Evolutionary conservation across 345 rosid species (phyloP).

Genomic region (Melastoma malabathricum): DNA sequence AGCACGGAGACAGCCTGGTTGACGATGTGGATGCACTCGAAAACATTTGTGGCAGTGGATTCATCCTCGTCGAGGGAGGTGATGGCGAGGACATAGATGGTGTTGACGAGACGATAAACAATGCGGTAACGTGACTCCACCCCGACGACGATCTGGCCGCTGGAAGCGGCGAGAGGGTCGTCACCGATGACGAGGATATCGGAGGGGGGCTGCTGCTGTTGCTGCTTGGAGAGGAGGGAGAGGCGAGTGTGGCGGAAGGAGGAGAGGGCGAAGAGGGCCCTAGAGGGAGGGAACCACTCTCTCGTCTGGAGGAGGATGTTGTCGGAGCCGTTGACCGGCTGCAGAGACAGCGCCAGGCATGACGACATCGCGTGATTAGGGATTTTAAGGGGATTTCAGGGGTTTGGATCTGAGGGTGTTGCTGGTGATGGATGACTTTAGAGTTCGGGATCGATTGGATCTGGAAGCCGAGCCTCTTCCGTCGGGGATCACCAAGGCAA

Average conservation of each 20-base stretch:
- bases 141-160: slow-evolving; percentile 94
- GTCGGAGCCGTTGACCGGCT: slow-evolving; percentile 79
- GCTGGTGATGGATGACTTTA: too few species aligned
- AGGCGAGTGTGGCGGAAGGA: slow-evolving; percentile 88
- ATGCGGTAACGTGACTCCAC: slow-evolving; percentile 94
- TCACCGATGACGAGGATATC: slow-evolving; percentile 40
- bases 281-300: slow-evolving; percentile 87
- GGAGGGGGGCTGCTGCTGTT: too few species aligned
- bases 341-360: slow-evolving; percentile 78
- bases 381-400: background rate
- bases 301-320: slow-evolving; percentile 72
- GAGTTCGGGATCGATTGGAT: too few species aligned
- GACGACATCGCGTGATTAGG: slow-evolving; percentile 31
- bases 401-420: background rate
- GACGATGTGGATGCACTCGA: slow-evolving; percentile 90
- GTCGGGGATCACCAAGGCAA: too few species aligned
- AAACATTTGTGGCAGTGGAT: slow-evolving; percentile 69
- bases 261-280: slow-evolving; percentile 87
- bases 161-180: slow-evolving; percentile 89
- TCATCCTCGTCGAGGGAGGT: slow-evolving; percentile 82
- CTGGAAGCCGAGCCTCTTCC: too few species aligned
- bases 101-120: slow-evolving; percentile 84
- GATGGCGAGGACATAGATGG: slow-evolving; percentile 82
- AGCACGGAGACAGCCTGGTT: slow-evolving; percentile 95
- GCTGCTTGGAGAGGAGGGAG: slow-evolving; percentile 10